Base-by-base conservation (phyloP, 1,139 yeast genomes). In the Debaryomyces nepalensis region DNA sequence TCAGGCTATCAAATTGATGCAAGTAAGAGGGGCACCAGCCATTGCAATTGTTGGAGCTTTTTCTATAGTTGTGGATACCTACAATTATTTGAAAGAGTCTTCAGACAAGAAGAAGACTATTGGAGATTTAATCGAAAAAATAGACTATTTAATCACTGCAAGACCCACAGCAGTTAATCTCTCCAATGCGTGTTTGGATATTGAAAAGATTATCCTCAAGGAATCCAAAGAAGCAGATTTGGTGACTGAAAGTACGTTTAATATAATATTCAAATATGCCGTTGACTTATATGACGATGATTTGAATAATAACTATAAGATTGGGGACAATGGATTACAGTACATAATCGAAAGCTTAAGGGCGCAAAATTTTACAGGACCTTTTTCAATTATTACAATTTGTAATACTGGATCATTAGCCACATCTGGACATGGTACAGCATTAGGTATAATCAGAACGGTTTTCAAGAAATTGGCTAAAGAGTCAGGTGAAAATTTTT, bases 1-100 rank as follows among this genome's bases (percentile, higher is more conserved):
- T 62, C 73, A 75, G 19, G 96, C 90, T 14, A 93, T 93, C 61
- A 84, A 83, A 59, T 74, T 75, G 47, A 93, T 93, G 99, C 90
- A 87, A 57, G 98, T 95, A 4, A 78, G 99, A 60, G 99, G 99
- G 16, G 99, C 99, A 0, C 99, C 99, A 0, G 98, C 98, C 2
- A 93, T 93, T 58, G 98, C 98, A 45, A 87, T 93, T 44, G 97
- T 93, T 3, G 98, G 97, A 8, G 83, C 91, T 1, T 75, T 90
- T 46, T 79, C 97, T 1, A 77, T 91, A n/a, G 84, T 88, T 1
- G 82, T 87, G 11, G 97, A 91, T 50, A 64, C 82, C 7, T 49
- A 64, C 29, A 57, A 58, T 27, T 43, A 52, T 29, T 43, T 66
- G 21, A 27, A 54, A 12, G 8, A 39, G 1, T n/a, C 24, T 2